A percentile compares a stretch with the other conserved stretches of the same genome.
These are phyloP conservation scores for Diaporthe citrichinensis DNA, from an alignment of 2,329 filamentous ascomycete species.

Conservation along the genomic window DNA sequence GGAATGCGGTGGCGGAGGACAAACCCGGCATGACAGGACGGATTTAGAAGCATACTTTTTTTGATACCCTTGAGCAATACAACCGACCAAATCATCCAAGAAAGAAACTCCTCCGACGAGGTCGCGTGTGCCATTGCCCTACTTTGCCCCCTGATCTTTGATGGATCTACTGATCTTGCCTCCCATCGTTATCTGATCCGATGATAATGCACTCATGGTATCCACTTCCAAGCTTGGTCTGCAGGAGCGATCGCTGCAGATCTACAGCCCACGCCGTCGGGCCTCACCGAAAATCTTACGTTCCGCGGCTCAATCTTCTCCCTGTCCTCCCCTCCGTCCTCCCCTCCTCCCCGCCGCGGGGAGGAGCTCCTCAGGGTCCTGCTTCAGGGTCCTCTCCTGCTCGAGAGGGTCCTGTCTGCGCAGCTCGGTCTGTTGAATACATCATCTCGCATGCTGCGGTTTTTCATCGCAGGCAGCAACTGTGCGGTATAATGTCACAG, in stretches of 20 bases:
- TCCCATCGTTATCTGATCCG: conserved; percentile 26
- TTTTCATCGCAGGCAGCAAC: neutral
- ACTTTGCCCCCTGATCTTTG: neutral
- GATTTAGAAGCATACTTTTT: conserved; percentile 36
- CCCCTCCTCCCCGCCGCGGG: neutral
- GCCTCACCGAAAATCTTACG: conserved; percentile 40
- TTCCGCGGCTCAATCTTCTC: conserved; percentile 31
- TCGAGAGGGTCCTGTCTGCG: neutral
- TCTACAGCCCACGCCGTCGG: conserved; percentile 35
- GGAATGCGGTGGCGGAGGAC: conserved; percentile 6
- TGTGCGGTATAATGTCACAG: neutral
- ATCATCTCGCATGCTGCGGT: neutral
- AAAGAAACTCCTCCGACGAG: neutral
- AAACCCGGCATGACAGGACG: conserved; percentile 26
- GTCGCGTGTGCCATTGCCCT: neutral
- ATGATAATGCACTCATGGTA: conserved; percentile 24
- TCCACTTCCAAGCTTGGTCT: conserved; percentile 29
- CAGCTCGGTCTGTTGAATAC: neutral
- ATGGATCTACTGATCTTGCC: conserved; percentile 25
- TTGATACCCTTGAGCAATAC: conserved; percentile 38
- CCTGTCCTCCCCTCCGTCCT: neutral
- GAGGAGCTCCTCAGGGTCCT: conserved; percentile 27
- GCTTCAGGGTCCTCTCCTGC: neutral
- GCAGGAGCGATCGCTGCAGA: conserved; percentile 26
- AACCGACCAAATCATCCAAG: neutral